phyloP scores from a whole-genome alignment of 805 yeast species.

The Hanseniaspora mollemarum region DNA sequence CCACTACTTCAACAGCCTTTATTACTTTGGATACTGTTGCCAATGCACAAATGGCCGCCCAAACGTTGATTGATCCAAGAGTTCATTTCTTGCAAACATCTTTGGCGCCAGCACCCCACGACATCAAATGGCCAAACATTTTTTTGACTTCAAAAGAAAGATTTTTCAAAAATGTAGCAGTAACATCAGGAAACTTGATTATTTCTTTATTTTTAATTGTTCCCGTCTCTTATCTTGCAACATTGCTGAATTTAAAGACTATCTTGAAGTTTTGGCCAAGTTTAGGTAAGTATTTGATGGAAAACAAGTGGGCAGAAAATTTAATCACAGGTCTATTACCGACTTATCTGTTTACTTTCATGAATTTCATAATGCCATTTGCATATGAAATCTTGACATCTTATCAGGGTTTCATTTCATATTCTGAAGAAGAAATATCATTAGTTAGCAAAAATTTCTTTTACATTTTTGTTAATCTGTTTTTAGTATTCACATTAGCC shows the following conservation, averaged over 20 bases:
- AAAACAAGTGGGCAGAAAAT: slow-evolving; percentile 60
- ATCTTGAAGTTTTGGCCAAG: slow-evolving; percentile 74
- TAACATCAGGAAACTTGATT: slow-evolving; percentile 33
- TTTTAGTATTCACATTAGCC: slow-evolving; percentile 84
- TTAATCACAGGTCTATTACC: slow-evolving; percentile 83
- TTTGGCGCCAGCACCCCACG: slow-evolving; percentile 93
- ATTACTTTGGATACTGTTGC: slow-evolving; percentile 92
- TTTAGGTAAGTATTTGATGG: slow-evolving; percentile 54
- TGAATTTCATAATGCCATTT: slow-evolving; percentile 76
- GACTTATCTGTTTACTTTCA: slow-evolving; percentile 74
- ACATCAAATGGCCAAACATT: slow-evolving; percentile 83
- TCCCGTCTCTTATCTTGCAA: slow-evolving; percentile 78
- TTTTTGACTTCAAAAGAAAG: slow-evolving; percentile 70
- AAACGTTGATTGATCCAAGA: slow-evolving; percentile 83
- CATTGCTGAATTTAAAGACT: slow-evolving; percentile 66
- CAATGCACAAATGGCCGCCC: slow-evolving; percentile 92
- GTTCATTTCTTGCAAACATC: slow-evolving; percentile 71
- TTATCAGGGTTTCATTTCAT: slow-evolving; percentile 79
- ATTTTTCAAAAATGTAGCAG: slow-evolving; percentile 38
- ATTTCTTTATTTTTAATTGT: slow-evolving; percentile 61
- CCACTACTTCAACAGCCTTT: slow-evolving; percentile 84
- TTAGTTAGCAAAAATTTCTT: slow-evolving; percentile 87
- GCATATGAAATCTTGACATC: slow-evolving; percentile 73
- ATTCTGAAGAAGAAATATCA: slow-evolving; percentile 84
- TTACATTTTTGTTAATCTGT: slow-evolving; percentile 85